These are phyloP conservation scores for Mycena alexandri DNA, from an alignment of 768 basidiomycete genomes.

Conservation along the genomic window DNA sequence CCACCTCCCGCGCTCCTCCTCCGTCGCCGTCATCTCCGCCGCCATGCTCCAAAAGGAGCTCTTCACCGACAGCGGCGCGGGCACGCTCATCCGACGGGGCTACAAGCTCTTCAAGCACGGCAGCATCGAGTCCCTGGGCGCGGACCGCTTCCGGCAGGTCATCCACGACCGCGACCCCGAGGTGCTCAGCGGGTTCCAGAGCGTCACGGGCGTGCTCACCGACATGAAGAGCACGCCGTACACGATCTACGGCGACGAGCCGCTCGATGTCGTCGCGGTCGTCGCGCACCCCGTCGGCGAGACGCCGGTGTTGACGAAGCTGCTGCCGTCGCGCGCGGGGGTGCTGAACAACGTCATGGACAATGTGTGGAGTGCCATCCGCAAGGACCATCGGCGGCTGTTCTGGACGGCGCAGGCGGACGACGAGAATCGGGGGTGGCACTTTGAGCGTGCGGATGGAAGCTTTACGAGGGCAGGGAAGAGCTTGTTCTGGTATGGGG, in stretches of 20 bases:
- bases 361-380: conserved; percentile 97
- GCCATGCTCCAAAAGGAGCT: conserved; percentile 96
- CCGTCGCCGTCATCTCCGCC: conserved; percentile 97
- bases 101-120: conserved; percentile 97
- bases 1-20: conserved; percentile 96
- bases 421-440: conserved; percentile 98
- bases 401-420: conserved; percentile 99
- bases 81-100: conserved; percentile 97
- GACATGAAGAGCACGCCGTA: conserved; percentile 86
- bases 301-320: conserved; percentile 91
- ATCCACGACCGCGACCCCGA: conserved; percentile 97
- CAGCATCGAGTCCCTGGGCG: conserved; percentile 85
- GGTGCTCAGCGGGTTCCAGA: conserved; percentile 83
- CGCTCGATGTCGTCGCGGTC: conserved; percentile 94
- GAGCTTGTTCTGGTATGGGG: conserved; percentile 98
- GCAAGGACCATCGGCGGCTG: conserved; percentile 91
- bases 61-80: conserved; percentile 98
- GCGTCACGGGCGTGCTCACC: conserved; percentile 89
- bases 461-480: conserved; percentile 95
- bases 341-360: conserved; percentile 95
- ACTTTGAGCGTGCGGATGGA: conserved; percentile 98
- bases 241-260: conserved; percentile 99
- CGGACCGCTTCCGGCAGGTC: conserved; percentile 94
- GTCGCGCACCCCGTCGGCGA: conserved; percentile 93
- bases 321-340: conserved; percentile 89